A percentile compares a stretch with the other conserved stretches of the same genome.
phyloP scores from a whole-genome alignment of 2,329 filamentous ascomycete genomes.

The Cordyceps farinosa region DNA sequence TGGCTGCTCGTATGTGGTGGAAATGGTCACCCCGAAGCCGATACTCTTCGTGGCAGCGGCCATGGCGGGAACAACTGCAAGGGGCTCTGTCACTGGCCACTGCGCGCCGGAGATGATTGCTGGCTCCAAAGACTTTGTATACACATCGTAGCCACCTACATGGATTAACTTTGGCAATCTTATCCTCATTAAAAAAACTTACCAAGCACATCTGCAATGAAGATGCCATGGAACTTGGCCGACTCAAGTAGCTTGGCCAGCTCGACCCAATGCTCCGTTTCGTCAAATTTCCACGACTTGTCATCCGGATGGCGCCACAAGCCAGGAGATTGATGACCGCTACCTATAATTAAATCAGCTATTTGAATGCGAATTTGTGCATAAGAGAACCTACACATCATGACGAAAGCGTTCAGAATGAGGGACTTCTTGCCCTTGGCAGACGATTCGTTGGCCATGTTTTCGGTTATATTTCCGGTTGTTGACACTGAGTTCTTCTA shows the following conservation, averaged over 20 bases:
- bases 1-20: constrained; percentile 66
- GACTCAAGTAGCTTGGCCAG: constrained; percentile 42
- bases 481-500: neutral
- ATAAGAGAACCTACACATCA: constrained; percentile 26
- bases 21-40: constrained; percentile 65
- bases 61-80: constrained; percentile 61
- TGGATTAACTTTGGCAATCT: constrained; percentile 5
- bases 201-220: constrained; percentile 58
- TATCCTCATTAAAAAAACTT: neutral
- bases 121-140: constrained; percentile 54
- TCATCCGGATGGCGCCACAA: constrained; percentile 62
- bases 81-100: constrained; percentile 66
- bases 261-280: constrained; percentile 57
- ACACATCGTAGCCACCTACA: constrained; percentile 63
- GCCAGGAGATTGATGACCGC: constrained; percentile 44
- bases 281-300: constrained; percentile 57
- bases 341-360: constrained; percentile 15
- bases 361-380: neutral
- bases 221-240: constrained; percentile 62
- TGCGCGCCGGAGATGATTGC: constrained; percentile 61
- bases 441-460: neutral
- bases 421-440: constrained; percentile 27
- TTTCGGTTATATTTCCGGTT: neutral
- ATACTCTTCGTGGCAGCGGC: constrained; percentile 63
- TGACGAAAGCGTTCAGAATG: constrained; percentile 42